Base-by-base conservation (phyloP, 2,329 filamentous ascomycete species). In the Colletotrichum aenigma region DNA sequence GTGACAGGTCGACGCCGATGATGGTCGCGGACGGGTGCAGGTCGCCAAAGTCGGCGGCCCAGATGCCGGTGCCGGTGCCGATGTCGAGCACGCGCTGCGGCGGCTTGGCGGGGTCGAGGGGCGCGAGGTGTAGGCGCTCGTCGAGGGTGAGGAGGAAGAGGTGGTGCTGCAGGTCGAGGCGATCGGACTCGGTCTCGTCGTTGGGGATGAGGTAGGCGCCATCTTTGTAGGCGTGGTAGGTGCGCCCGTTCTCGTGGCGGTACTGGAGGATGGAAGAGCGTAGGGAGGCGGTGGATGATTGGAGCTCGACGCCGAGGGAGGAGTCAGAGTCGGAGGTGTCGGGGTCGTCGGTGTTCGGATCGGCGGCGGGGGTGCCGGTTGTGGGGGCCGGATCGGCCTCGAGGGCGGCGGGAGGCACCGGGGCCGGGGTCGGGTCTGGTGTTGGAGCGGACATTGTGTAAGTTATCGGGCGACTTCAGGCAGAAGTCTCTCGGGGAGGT, bases 1-100 rank as follows among this genome's bases (percentile, higher is more conserved):
- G 90, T 16, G 89, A 91, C 3, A 92, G 84, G 77, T 92, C 91
- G 4, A 89, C 88, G 12, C 90, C 91, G 52, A 87, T 86, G 4
- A 83, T 90, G 83, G 81, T 85, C 55, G 82, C 86, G 68, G 86
- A 81, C 24, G 89, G 88, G 69, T 88, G 86, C 3, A 83, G 73
- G 69, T 89, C 82, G 74, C 86, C 85, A 73, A 88, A 85, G 71
- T 89, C 88, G 8, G 89, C 85, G 6, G 84, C 83, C 85, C 85
- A 87, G 16, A 84, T 80, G 15, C 87, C 88, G 8, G 88, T 89
- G 0, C 88, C 88, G 2, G 87, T 88, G 24, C 88, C 88, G 58
- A 88, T 78, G 78, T 90, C 88, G 2, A 90, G 81, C 9, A 85
- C 81, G 6, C 80, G 81, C 7, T 75, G 66, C 13, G 82, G 62